Percentiles rank a stretch among this genome's conserved stretches.
phyloP scores from a whole-genome alignment of 1,284 basidiomycete species.

The Ceratobasidium sp. region DNA sequence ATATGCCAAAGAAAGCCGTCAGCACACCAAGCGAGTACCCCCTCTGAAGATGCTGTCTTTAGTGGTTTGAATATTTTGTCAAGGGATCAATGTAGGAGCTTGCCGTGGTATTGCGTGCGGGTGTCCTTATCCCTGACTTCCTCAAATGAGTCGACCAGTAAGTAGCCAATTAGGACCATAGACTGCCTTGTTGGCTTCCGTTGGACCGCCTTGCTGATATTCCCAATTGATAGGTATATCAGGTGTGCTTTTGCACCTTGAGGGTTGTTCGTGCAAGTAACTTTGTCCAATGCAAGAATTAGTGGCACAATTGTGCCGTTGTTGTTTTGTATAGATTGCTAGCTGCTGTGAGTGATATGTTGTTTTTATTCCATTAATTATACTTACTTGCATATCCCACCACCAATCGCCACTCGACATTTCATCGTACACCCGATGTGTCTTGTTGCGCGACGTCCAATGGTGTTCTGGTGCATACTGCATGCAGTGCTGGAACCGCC shows the following conservation, averaged over 20 bases:
- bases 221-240: slow-evolving; percentile 25
- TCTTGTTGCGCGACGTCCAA: slow-evolving; percentile 1
- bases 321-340: neutral
- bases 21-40: slow-evolving; percentile 14
- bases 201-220: slow-evolving; percentile 25
- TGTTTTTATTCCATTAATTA: neutral
- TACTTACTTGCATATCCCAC: slow-evolving; percentile 4
- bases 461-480: slow-evolving; percentile 5
- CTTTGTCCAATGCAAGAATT: neutral
- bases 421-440: neutral
- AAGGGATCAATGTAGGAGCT: slow-evolving; percentile 35
- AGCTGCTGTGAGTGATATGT: neutral
- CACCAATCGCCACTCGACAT: slow-evolving; percentile 7
- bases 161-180: slow-evolving; percentile 29
- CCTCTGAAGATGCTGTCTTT: slow-evolving; percentile 2
- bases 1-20: slow-evolving; percentile 24
- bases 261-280: neutral
- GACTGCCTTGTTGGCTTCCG: slow-evolving; percentile 21
- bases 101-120: neutral
- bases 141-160: slow-evolving; percentile 20
- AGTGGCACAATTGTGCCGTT: slow-evolving; percentile 1
- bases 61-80: slow-evolving; percentile 21
- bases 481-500: neutral
- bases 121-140: neutral
- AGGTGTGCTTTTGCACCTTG: neutral